Evolutionary conservation across 345 rosid species (phyloP), one percentile per base, ranked within the genome.

Genomic region (Citrus medica): DNA sequence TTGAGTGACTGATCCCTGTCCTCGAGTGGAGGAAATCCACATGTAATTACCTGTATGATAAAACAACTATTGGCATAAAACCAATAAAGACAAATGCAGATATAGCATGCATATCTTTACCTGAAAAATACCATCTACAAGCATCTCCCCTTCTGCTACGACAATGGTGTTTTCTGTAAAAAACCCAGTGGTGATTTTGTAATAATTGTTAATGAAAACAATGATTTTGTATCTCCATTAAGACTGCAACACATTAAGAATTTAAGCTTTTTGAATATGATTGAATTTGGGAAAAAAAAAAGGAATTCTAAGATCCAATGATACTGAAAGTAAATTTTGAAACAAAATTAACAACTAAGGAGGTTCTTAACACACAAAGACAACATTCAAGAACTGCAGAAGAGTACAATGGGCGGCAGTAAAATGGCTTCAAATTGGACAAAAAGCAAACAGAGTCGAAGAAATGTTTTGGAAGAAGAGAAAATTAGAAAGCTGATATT

Each of bases 21-120:
- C 86, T 94, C 99, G 67, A 94, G 64, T 13, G 97, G 97, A 81
- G 98, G 97, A 88, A 96, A 96, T 38, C 99, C 98, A 58, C 99
- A 96, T 2, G 97, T 91, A 73, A 83, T 79, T 77, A 96, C 95
- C 99, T 94, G 77, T 69, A 82, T 63, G 51, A 81, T 28, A 80
- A 81, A 61, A 65, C 9, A 73, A 71, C 10, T 27, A 59, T 72
- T 30, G 73, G 73, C 9, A 28, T 69, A 21, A 63, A 14, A 53
- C 58, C 5, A 42, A 67, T 30, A 58, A 55, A 65, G 53, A 59
- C 64, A n/a, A n/a, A n/a, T n/a, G n/a, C n/a, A 22, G 51, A 5
- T 27, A 67, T 60, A 79, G 76, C 55, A 78, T 37, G 75, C 73
- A 72, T 9, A 48, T 56, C n/a, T 70, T 79, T 77, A 96, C 99